A percentile compares a stretch with the other conserved stretches of the same genome.
phyloP scores from a whole-genome alignment of 345 rosid genomes.

The Bruguiera parviflora region DNA sequence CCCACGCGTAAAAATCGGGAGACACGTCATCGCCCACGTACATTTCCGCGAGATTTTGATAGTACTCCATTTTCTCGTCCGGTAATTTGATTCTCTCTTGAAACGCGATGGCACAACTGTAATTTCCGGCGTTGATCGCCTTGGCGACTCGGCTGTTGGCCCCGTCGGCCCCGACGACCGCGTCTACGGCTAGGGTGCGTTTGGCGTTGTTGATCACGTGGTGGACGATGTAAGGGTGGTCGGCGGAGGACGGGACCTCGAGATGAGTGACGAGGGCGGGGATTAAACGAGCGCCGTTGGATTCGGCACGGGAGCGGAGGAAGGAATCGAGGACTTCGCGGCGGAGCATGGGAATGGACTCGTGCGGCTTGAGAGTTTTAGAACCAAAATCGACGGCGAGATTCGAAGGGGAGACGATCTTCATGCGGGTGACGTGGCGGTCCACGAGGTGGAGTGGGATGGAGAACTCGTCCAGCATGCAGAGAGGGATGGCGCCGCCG shows the following conservation, averaged over 20 bases:
- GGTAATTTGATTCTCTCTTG: constrained; percentile 64
- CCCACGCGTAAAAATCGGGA: constrained; percentile 76
- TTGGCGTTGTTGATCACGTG: constrained; percentile 34
- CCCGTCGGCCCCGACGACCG: constrained; percentile 61
- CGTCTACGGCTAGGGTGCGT: constrained; percentile 45
- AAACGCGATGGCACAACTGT: constrained; percentile 61
- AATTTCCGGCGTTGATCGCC: constrained; percentile 48
- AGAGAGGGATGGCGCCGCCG: constrained; percentile 74
- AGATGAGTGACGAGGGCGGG: constrained; percentile 51
- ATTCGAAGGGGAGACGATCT: constrained; percentile 67
- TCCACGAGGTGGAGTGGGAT: constrained; percentile 58
- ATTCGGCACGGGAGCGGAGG: constrained; percentile 55
- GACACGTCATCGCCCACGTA: constrained; percentile 70
- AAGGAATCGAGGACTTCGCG: constrained; percentile 71
- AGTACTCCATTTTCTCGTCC: constrained; percentile 58
- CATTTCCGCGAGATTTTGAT: constrained; percentile 64
- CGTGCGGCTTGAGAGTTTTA: constrained; percentile 46
- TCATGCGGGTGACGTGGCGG: constrained; percentile 64
- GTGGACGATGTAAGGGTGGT: constrained; percentile 51
- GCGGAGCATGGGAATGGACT: constrained; percentile 68
- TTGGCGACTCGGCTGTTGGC: constrained; percentile 64
- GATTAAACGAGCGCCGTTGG: constrained; percentile 47
- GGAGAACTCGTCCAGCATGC: constrained; percentile 66
- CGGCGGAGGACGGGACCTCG: constrained; percentile 38
- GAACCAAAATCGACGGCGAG: constrained; percentile 59